Conservation (phyloP, 1,284 basidiomycete species). For the Apiotrichum domesticum region DNA sequence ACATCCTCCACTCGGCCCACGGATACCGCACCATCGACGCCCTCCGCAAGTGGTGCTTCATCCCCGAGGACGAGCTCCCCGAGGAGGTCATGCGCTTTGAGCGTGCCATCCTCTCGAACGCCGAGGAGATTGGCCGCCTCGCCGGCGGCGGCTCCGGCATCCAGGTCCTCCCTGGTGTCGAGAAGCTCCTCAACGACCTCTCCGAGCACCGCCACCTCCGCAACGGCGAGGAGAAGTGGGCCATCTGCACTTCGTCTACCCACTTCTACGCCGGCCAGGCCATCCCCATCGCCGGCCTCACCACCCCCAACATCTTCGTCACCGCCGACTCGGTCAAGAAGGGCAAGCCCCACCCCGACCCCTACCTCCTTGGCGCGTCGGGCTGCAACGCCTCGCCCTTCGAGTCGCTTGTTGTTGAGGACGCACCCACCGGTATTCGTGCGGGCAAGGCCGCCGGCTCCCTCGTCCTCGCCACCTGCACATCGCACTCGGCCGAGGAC, state of each 20-base stretch:
- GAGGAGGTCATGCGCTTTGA: constrained; percentile 46
- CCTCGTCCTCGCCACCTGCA: constrained; percentile 48
- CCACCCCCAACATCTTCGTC: constrained; percentile 47
- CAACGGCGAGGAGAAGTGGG: constrained; percentile 44
- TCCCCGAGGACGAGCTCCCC: constrained; percentile 40
- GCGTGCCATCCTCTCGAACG: constrained; percentile 43
- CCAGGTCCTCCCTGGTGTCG: constrained; percentile 45
- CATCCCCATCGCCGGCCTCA: constrained; percentile 45
- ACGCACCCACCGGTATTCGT: constrained; percentile 50
- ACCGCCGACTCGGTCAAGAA: constrained; percentile 49
- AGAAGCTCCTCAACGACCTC: constrained; percentile 38
- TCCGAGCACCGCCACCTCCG: constrained; percentile 31
- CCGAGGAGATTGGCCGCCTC: constrained; percentile 35
- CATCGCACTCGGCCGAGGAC: constrained; percentile 45
- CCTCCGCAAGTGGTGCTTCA: constrained; percentile 45
- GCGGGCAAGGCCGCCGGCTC: constrained; percentile 48
- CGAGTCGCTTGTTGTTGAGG: constrained; percentile 48
- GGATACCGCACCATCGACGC: constrained; percentile 46
- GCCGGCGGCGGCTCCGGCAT: constrained; percentile 41
- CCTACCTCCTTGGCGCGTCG: constrained; percentile 49
- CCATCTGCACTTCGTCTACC: constrained; percentile 46
- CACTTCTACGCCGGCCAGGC: constrained; percentile 47
- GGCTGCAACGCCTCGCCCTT: constrained; percentile 43
- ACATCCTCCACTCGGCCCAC: constrained; percentile 43
- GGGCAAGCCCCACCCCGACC: constrained; percentile 51